These are phyloP conservation scores for Arthroderma uncinatum DNA, from an alignment of 2,329 filamentous ascomycete genomes.

Conservation along the genomic window DNA sequence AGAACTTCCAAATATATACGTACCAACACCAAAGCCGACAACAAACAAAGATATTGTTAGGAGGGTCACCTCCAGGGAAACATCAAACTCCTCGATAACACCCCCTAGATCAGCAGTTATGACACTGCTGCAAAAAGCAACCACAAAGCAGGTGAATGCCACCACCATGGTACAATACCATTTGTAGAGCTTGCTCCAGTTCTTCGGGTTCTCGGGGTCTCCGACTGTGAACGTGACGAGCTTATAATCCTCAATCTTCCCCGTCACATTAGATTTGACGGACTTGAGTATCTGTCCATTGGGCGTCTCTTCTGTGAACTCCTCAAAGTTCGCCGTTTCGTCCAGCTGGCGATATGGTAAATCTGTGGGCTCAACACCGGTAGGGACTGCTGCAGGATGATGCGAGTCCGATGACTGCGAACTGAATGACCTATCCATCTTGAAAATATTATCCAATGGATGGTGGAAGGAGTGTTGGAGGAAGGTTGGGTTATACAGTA, in stretches of 20 bases:
- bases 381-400: constrained; percentile 16
- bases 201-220: constrained; percentile 73
- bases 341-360: constrained; percentile 56
- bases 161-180: constrained; percentile 84
- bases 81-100: constrained; percentile 51
- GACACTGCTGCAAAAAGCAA: constrained; percentile 60
- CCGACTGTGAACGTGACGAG: constrained; percentile 59
- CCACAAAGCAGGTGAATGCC: constrained; percentile 62
- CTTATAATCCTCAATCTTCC: constrained; percentile 45
- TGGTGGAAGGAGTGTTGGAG: not conserved
- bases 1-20: too few relatives aligned
- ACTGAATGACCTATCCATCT: not conserved
- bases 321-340: constrained; percentile 49
- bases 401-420: not conserved
- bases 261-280: constrained; percentile 44
- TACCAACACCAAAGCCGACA: constrained; percentile 66
- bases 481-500: not conserved
- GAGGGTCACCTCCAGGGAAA: constrained; percentile 61
- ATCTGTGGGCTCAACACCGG: constrained; percentile 38
- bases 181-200: constrained; percentile 67
- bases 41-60: constrained; percentile 67
- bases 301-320: constrained; percentile 54
- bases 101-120: constrained; percentile 65
- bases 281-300: constrained; percentile 50
- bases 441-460: not conserved